A percentile compares a stretch with the other conserved stretches of the same genome.
These are phyloP conservation scores for Tetrastigma voinierianum DNA, from an alignment of 164 flowering plant genomes.

Conservation along the genomic window DNA sequence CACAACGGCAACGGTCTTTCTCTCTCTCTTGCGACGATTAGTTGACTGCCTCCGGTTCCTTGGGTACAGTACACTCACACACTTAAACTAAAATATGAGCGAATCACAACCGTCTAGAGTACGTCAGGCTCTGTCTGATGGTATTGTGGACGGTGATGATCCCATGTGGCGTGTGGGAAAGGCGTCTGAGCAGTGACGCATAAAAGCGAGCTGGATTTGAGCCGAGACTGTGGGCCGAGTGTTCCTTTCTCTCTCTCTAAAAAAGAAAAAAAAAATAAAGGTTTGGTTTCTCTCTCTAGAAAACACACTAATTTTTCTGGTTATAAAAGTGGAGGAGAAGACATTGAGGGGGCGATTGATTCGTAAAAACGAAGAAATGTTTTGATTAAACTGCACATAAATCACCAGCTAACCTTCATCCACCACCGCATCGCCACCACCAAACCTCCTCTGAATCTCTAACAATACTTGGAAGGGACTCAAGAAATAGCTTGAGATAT, in stretches of 20 bases:
- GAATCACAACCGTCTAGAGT: too few species aligned
- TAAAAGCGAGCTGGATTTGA: too few species aligned
- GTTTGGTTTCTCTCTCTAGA: neutral
- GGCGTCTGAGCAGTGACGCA: too few species aligned
- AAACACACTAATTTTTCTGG: neutral
- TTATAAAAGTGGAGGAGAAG: neutral
- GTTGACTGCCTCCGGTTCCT: too few species aligned
- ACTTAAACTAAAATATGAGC: too few species aligned
- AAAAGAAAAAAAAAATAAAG: neutral
- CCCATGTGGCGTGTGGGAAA: too few species aligned
- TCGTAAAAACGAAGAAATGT: constrained; percentile 26
- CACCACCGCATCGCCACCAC: constrained; percentile 2
- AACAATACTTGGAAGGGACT: constrained; percentile 8
- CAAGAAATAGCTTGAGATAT: neutral
- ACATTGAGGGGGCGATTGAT: constrained; percentile 1
- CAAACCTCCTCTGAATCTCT: neutral
- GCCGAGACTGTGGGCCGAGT: too few species aligned
- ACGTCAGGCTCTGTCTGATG: too few species aligned
- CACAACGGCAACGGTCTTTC: too few species aligned
- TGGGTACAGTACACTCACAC: too few species aligned
- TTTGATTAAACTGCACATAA: constrained; percentile 10
- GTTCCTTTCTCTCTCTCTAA: constrained; percentile 8
- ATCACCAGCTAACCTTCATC: neutral
- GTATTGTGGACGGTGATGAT: too few species aligned
- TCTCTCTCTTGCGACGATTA: too few species aligned